A percentile compares a stretch with the other conserved stretches of the same genome.
Evolutionary conservation across 441 rosid genomes (phyloP).

Genomic region (Pelargonium myrrhifolium): DNA sequence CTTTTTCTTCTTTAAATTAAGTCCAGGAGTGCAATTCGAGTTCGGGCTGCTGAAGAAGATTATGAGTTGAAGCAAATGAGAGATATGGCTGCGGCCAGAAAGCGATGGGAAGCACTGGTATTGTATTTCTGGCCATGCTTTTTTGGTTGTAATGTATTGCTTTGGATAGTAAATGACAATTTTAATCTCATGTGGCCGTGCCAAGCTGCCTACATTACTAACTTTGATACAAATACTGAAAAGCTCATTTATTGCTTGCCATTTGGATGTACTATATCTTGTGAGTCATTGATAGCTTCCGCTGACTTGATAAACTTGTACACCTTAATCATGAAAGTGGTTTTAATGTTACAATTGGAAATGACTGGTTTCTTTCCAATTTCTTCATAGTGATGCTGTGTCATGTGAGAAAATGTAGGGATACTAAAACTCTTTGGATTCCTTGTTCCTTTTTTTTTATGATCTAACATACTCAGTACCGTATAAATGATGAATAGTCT

Average conservation of each 20-base stretch:
- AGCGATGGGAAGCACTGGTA: constrained; percentile 93
- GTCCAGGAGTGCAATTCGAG: constrained; percentile 35
- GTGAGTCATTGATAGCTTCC: background rate
- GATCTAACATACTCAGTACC: background rate
- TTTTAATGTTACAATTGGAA: background rate
- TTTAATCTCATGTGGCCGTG: background rate
- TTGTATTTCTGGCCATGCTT: background rate
- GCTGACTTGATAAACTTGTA: background rate
- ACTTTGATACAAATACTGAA: background rate
- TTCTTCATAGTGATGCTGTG: background rate
- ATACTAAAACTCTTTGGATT: background rate
- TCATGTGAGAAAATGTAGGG: background rate
- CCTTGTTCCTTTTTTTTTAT: background rate
- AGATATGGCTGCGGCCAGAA: constrained; percentile 87
- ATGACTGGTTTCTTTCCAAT: background rate
- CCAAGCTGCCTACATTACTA: background rate
- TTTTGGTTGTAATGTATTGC: background rate
- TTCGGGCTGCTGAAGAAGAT: constrained; percentile 67
- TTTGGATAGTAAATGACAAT: background rate
- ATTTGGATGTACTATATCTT: background rate
- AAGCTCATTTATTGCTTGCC: background rate
- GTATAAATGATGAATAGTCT: background rate
- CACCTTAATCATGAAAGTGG: background rate
- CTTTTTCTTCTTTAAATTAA: constrained; percentile 16
- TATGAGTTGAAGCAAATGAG: constrained; percentile 77